phyloP scores from a whole-genome alignment of 257 asterid genomes.

The Fraxinus excelsior region DNA sequence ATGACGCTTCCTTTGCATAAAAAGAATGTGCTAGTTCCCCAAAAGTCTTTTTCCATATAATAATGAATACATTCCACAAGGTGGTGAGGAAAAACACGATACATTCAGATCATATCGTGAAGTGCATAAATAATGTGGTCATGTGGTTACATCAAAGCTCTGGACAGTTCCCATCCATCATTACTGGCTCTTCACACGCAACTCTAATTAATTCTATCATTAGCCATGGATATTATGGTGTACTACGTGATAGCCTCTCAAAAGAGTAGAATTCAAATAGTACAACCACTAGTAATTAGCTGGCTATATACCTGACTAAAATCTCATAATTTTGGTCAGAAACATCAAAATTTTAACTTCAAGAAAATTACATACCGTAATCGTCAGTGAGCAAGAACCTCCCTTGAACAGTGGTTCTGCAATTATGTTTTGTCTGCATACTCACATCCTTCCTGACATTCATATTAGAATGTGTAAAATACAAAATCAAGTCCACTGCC shows the following conservation, averaged over 20 bases:
- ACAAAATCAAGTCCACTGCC: slow-evolving; percentile 23
- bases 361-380: slow-evolving; percentile 46
- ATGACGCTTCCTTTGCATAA: not conserved
- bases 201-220: not conserved
- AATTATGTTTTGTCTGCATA: slow-evolving; percentile 41
- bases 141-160: not conserved
- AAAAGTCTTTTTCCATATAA: not conserved
- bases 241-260: not conserved
- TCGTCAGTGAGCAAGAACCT: slow-evolving; percentile 79
- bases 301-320: not conserved
- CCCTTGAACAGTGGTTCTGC: slow-evolving; percentile 90
- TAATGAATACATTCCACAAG: not conserved
- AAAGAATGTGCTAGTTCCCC: not conserved
- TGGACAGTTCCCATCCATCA: not conserved
- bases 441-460: slow-evolving; percentile 67
- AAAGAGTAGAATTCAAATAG: not conserved
- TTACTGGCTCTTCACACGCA: not conserved
- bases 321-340: not conserved
- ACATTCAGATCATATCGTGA: not conserved
- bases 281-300: slow-evolving; percentile 3
- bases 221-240: not conserved
- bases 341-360: slow-evolving; percentile 12
- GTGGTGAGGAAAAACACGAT: not conserved
- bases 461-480: not conserved
- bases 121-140: not conserved